Base-by-base conservation (phyloP, 768 basidiomycete genomes). In the Pleurotus tuber-regium region DNA sequence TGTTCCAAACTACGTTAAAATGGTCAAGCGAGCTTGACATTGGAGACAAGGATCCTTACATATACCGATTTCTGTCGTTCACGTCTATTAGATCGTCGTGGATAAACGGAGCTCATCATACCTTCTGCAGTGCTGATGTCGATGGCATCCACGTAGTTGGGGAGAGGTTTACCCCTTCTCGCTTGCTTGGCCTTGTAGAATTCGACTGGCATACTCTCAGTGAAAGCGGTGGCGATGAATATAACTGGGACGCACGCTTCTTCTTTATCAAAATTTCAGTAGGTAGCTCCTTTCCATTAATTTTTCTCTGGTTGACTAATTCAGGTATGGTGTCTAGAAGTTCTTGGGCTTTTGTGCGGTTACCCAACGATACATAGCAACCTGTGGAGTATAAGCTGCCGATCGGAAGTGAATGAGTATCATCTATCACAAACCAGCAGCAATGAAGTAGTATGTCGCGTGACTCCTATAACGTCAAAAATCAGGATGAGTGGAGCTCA, bases 231-330 rank as follows among this genome's bases (percentile, higher is more conserved):
- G 35, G 50, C 4, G 19, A 36, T 43, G 11, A 18, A 24, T 35
- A 18, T 1, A 59, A 10, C 14, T 25, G 35, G 12, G 1, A 60
- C 84, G 7, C 44, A 89, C 89, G 31, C 66, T 86, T 88, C 72
- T 87, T 89, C 70, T 84, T 80, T 49, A 91, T 87, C 50, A 84
- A 83, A 2, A 84, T 80, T 58, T 92, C 89, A 0, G 86, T 87
- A 0, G 89, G 87, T 44, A 89, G 63, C 48, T 82, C 79, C 64
- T 82, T 83, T n/a, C 83, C 85, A 9, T 76, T 75, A 3, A 85
- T 66, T 66, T 82, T 87, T 65, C 73, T 76, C 62, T 76, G 79
- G 16, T 82, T 76, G 9, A 89, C 70, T 44, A 83, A 61, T 0
- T 66, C 71, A 0, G 87, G 86, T n/a, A 89, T 75, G 10, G 62